phyloP scores from a whole-genome alignment of 192 early-diverging fungal species.

The Entophlyctis helioformis region DNA sequence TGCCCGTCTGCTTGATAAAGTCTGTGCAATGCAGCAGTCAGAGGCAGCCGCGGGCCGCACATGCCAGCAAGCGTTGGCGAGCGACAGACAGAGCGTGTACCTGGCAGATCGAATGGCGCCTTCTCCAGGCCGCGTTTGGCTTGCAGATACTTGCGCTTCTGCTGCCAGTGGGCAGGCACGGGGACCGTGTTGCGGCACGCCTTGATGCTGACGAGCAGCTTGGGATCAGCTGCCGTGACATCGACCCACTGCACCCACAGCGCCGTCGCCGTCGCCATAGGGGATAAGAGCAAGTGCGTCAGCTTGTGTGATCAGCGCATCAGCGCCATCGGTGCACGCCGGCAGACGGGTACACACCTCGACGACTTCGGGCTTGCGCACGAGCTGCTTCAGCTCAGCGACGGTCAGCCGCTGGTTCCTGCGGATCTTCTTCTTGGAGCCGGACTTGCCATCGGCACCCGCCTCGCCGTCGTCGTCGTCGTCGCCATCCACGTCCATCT shows the following conservation, averaged over 20 bases:
- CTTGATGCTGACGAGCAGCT: conserved; percentile 83
- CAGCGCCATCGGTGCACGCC: too few relatives aligned
- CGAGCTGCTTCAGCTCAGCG: conserved; percentile 86
- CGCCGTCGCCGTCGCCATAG: too few relatives aligned
- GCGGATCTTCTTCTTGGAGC: conserved; percentile 37
- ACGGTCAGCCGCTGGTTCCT: conserved; percentile 53
- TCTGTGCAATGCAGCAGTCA: conserved; percentile 28
- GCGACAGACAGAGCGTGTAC: conserved; percentile 9
- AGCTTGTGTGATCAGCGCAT: too few relatives aligned
- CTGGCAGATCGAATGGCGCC: conserved; percentile 82
- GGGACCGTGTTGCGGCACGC: conserved; percentile 87
- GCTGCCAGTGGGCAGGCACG: conserved; percentile 88
- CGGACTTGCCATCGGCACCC: conserved; percentile 14
- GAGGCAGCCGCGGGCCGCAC: neutral
- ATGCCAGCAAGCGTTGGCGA: neutral
- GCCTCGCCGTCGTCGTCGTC: conserved; percentile 8
- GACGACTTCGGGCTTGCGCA: conserved; percentile 86
- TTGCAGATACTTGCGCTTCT: conserved; percentile 94
- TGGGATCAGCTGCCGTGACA: conserved; percentile 81
- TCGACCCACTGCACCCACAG: conserved; percentile 59
- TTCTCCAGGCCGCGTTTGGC: conserved; percentile 96
- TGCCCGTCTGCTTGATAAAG: conserved; percentile 95
- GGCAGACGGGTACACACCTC: conserved; percentile 64
- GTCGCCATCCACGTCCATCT: conserved; percentile 8
- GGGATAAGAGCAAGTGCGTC: too few relatives aligned